These are phyloP conservation scores for Paramarasmius palmivorus DNA, from an alignment of 1,284 basidiomycete genomes.

Conservation along the genomic window DNA sequence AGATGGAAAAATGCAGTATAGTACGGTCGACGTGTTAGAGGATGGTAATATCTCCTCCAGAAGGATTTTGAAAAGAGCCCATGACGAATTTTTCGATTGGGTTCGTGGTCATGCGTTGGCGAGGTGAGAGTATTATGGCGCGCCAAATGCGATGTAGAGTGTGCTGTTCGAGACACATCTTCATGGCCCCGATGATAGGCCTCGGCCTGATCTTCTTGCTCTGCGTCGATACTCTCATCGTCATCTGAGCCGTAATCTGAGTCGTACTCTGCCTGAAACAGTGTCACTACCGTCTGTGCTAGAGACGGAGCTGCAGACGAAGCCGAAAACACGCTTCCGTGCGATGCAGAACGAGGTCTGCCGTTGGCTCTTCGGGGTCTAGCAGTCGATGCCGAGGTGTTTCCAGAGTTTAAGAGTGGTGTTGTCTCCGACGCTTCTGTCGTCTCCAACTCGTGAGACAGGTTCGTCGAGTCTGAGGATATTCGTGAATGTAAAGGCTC, in stretches of 20 bases:
- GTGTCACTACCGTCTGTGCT: conserved; percentile 63
- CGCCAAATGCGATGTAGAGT: not conserved
- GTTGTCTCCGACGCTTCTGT: conserved; percentile 38
- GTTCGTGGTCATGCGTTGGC: not conserved
- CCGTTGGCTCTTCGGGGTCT: conserved; percentile 10
- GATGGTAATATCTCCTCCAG: conserved; percentile 63
- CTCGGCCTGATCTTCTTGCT: conserved; percentile 13
- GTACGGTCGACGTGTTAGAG: conserved; percentile 53
- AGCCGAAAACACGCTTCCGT: conserved; percentile 49
- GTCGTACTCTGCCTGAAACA: conserved; percentile 47
- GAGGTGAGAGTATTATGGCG: conserved; percentile 12
- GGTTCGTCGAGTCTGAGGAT: conserved; percentile 1
- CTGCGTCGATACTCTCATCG: conserved; percentile 13
- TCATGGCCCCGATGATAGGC: not conserved
- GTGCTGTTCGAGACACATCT: not conserved
- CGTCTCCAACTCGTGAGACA: conserved; percentile 6
- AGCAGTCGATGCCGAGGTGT: not conserved
- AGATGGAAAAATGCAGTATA: conserved; percentile 68
- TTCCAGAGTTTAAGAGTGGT: conserved; percentile 36
- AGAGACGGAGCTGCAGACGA: conserved; percentile 59
- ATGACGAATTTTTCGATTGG: conserved; percentile 16
- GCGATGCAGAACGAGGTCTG: conserved; percentile 53
- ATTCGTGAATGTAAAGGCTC: not conserved
- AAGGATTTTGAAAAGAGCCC: conserved; percentile 31
- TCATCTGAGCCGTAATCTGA: conserved; percentile 25